Evolutionary conservation across 345 rosid species (phyloP).

Genomic region (Eucalyptus cloeziana): DNA sequence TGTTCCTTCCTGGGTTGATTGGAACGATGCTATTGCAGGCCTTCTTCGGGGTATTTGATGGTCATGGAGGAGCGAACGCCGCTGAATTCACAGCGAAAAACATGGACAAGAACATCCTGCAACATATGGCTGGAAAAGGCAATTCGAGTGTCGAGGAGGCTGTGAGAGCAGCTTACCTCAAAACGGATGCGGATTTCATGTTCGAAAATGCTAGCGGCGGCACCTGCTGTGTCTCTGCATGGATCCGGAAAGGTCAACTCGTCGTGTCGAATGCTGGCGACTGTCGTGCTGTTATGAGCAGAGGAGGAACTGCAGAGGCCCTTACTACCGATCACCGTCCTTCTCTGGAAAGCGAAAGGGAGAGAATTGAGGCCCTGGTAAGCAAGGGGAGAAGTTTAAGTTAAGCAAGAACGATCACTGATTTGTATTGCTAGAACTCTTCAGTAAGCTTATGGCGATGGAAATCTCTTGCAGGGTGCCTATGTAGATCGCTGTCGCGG

Average conservation of each 20-base stretch:
- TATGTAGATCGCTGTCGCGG: constrained; percentile 62
- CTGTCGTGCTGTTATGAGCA: constrained; percentile 72
- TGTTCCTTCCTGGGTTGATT: neutral
- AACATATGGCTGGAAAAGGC: constrained; percentile 10
- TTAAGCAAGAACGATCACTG: neutral
- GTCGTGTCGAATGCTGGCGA: constrained; percentile 75
- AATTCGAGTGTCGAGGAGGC: constrained; percentile 30
- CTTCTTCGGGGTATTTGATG: constrained; percentile 77
- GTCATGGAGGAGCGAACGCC: constrained; percentile 80
- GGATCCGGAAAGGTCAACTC: constrained; percentile 39
- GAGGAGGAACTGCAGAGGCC: constrained; percentile 63
- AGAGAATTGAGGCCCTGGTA: constrained; percentile 61
- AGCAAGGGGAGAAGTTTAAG: neutral
- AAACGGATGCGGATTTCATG: constrained; percentile 53
- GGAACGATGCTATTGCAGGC: constrained; percentile 24
- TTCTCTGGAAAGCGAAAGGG: constrained; percentile 43
- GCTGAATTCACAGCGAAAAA: constrained; percentile 67
- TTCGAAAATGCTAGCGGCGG: constrained; percentile 51
- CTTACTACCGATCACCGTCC: constrained; percentile 77
- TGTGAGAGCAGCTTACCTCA: constrained; percentile 39
- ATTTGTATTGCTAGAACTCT: neutral
- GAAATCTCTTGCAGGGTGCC: constrained; percentile 42
- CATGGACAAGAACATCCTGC: constrained; percentile 35
- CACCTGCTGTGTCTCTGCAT: constrained; percentile 72
- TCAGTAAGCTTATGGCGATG: neutral